Evolutionary conservation across 331 rosid genomes (phyloP), one percentile per base, ranked within the genome.

Genomic region (Quercus phellos): DNA sequence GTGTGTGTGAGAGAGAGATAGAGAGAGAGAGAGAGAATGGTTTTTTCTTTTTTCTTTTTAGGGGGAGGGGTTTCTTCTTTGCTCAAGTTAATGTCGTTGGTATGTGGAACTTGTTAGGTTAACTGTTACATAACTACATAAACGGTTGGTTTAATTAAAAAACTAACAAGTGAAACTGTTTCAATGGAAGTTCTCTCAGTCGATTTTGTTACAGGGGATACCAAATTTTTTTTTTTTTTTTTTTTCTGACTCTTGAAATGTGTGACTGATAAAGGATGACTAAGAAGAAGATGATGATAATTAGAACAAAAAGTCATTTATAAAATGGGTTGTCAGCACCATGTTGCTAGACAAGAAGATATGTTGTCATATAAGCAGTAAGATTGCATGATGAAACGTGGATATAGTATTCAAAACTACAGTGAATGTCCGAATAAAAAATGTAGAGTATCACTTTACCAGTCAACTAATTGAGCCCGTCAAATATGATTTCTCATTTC

Each of bases 91-190:
- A 59, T 29, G 68, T 43, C 63, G 30, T 42, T 82, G 76, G 69
- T 4, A 17, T 46, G 53, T 38, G 60, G 64, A 54, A 55, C 43
- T 22, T 51, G 77, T 79, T 76, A 83, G 79, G 79, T 78, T 76
- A 76, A 63, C 73, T 76, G 71, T 72, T 75, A 83, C 82, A 72
- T 76, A 55, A 75, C 78, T 78, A 58, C 79, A 78, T n/a, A 53
- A 43, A 60, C 13, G 32, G 24, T 53, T 35, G 74, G 60, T 63
- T 77, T 64, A 59, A 70, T 68, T 50, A 80, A 55, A 51, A 14
- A 43, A 68, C 9, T 22, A 26, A 64, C 64, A 35, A 22, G 68
- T 66, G 34, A 66, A 66, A 66, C 17, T 66, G 71, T 26, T 63
- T 24, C 18, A 12, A 24, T 30, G 10, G 70, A 63, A 10, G 46